Base-by-base conservation (phyloP, 2,329 filamentous ascomycete genomes). In the Sporothrix pseudoabietina region DNA sequence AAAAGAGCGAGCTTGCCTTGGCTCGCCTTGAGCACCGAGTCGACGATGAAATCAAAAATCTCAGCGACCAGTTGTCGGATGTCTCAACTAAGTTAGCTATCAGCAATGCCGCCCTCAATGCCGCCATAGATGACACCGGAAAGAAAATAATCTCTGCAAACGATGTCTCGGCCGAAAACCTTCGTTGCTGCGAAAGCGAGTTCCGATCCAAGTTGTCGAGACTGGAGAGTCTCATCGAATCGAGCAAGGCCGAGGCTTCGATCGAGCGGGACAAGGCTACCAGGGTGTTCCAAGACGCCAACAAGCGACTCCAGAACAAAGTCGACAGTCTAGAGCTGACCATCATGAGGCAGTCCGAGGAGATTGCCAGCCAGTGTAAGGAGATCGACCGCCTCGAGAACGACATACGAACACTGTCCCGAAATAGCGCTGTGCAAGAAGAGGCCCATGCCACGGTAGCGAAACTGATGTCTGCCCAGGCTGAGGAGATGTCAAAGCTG, bases 61-160 rank as follows among this genome's bases (percentile, higher is more conserved):
- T 76, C 14, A 57, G 12, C n/a, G 72, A 75, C 5, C 74, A 77
- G 32, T 30, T 76, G 1, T 39, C 72, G 30, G 69, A 72, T 9
- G 44, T 77, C 2, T 77, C 76, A 0, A 72, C 74, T 5, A 76
- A 72, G 26, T 39, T 74, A 3, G 76, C 75, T 14, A 71, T 75
- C 4, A 41, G 39, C 26, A 73, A 16, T 19, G 66, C 75, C 1
- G 61, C 54, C 1, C 22, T 70, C 22, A 68, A 47, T 7, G 73
- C 74, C 19, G 12, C 49, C 2, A 19, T 76, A 1, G 72, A 73
- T 10, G 74, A 75, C 3, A 4, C 52, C 8, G 61, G 12, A 5
- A 47, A 59, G 3, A 75, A 71, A 47, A 44, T 63, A 3, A 39
- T n/a, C 0, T 19, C 39, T 3, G 65, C 7, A 1, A 30, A 32